phyloP scores from a whole-genome alignment of 169 alveolate species.

The Plasmodium adleri region DNA sequence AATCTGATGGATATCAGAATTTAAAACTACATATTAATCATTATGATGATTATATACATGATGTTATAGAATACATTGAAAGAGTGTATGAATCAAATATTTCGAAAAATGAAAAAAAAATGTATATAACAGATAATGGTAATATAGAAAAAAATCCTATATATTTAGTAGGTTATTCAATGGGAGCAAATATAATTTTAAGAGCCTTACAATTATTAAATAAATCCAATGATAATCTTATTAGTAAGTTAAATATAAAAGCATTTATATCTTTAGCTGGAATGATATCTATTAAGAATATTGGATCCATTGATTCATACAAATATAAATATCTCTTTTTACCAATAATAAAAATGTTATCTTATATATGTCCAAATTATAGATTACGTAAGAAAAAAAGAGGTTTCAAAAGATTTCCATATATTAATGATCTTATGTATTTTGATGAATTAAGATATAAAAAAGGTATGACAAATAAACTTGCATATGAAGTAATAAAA shows the following conservation, averaged over 20 bases:
- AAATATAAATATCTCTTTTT: constrained; percentile 6
- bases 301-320: constrained; percentile 2
- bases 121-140: neutral
- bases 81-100: neutral
- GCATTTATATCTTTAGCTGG: constrained; percentile 24
- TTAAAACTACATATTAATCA: neutral
- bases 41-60: constrained; percentile 2
- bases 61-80: neutral
- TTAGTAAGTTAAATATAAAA: constrained; percentile 10
- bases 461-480: constrained; percentile 28
- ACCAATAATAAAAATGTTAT: constrained; percentile 1
- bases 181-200: constrained; percentile 27
- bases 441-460: constrained; percentile 11
- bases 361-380: constrained; percentile 16
- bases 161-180: constrained; percentile 13
- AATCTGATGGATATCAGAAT: neutral
- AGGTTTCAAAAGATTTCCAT: constrained; percentile 5
- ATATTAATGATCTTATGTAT: constrained; percentile 6
- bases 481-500: constrained; percentile 8
- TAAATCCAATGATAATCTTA: neutral
- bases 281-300: constrained; percentile 16
- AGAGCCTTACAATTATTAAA: constrained; percentile 10
- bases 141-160: neutral
- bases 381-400: neutral
- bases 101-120: neutral